Conservation (phyloP, 371 early-diverging fungal species). For the Zancudomyces culisetae region DNA sequence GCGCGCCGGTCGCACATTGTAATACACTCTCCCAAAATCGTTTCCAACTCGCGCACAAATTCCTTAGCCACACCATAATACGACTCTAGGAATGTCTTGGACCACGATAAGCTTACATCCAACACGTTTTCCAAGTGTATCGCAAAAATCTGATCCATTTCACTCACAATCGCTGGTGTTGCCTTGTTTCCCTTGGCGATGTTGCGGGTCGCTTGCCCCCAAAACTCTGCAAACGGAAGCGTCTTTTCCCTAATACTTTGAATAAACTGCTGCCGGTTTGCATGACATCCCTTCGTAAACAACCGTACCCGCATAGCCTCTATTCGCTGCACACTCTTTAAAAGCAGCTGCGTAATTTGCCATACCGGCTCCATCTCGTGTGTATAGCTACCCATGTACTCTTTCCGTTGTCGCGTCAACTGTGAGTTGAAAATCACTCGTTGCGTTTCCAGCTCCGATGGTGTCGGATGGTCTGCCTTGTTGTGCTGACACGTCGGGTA, state of each 20-base stretch:
- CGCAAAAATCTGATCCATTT: slow-evolving; percentile 31
- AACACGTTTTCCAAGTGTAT: slow-evolving; percentile 33
- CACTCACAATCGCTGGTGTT: slow-evolving; percentile 23
- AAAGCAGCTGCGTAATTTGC: slow-evolving; percentile 26
- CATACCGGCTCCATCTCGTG: slow-evolving; percentile 28
- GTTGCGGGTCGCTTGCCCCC: slow-evolving; percentile 6
- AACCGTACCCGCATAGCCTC: slow-evolving; percentile 26
- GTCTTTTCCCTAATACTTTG: slow-evolving; percentile 23
- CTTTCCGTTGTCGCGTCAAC: slow-evolving; percentile 21
- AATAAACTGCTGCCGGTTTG: slow-evolving; percentile 24
- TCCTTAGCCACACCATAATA: slow-evolving; percentile 29
- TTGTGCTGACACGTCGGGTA: slow-evolving; percentile 54
- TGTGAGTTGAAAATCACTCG: slow-evolving; percentile 39
- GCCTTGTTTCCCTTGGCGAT: slow-evolving; percentile 8
- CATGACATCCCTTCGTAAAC: slow-evolving; percentile 23
- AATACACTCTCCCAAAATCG: slow-evolving; percentile 23
- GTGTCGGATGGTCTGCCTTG: slow-evolving; percentile 38
- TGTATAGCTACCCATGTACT: slow-evolving; percentile 25
- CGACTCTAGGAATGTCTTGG: slow-evolving; percentile 25
- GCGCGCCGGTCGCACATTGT: slow-evolving; percentile 23
- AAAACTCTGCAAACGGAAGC: slow-evolving; percentile 22
- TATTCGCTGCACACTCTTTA: slow-evolving; percentile 27
- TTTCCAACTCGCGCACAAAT: slow-evolving; percentile 29
- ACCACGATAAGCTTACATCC: slow-evolving; percentile 28
- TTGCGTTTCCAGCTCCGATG: slow-evolving; percentile 49